A percentile compares a stretch with the other conserved stretches of the same genome.
Evolutionary conservation across 2,329 filamentous ascomycete species (phyloP).

Genomic region (Ophiosphaerella korrae): DNA sequence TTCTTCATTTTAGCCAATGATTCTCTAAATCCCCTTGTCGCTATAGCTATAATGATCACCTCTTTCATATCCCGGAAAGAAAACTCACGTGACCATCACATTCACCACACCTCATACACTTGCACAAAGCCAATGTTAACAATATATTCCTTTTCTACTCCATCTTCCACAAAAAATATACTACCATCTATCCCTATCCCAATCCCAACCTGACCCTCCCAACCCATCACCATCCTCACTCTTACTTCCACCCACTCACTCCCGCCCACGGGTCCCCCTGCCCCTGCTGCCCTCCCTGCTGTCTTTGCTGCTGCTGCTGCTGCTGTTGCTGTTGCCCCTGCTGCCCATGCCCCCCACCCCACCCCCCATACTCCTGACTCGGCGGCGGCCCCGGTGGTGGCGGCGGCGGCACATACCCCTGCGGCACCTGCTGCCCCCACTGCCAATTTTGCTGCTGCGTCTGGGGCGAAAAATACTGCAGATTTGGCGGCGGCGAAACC

Average conservation of each 20-base stretch:
- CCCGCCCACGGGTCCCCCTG: conserved; percentile 70
- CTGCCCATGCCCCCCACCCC: conserved; percentile 38
- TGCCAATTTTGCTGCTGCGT: conserved; percentile 59
- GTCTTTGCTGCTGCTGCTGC: conserved; percentile 44
- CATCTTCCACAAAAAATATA: too few relatives aligned
- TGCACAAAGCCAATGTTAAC: too few relatives aligned
- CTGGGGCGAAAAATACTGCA: conserved; percentile 56
- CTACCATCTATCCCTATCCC: not conserved
- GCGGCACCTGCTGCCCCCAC: conserved; percentile 58
- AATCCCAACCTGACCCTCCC: not conserved
- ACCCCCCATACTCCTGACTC: conserved; percentile 59
- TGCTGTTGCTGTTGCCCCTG: conserved; percentile 32
- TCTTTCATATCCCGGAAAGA: too few relatives aligned
- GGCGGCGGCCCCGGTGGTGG: conserved; percentile 69
- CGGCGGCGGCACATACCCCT: conserved; percentile 70
- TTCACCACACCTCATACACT: too few relatives aligned
- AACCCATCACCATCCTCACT: too few relatives aligned
- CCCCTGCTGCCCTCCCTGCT: conserved; percentile 30
- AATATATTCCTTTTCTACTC: too few relatives aligned
- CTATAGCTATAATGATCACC: too few relatives aligned
- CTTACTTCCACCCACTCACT: conserved; percentile 69
- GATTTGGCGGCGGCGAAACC: conserved; percentile 61
- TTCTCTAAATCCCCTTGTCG: too few relatives aligned
- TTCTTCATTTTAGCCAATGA: too few relatives aligned
- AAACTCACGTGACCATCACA: too few relatives aligned